Evolutionary conservation across 495 filamentous ascomycete genomes (phyloP), one percentile per base, ranked within the genome.

Genomic region (Aspergillus cavernicola): DNA sequence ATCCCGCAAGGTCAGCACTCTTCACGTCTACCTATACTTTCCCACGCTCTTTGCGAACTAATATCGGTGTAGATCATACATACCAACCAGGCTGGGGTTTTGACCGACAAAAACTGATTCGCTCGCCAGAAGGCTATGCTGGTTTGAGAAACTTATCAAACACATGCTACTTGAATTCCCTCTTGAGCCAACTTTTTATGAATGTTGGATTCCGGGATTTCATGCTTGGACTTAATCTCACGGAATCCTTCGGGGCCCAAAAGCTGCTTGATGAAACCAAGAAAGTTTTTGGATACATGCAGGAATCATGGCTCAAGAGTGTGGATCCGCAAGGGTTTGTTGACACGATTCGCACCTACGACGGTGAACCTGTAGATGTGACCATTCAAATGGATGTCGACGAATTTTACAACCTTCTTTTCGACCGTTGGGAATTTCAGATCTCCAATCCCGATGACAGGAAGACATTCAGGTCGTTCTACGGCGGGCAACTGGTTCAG

Each of bases 161-260:
- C 63, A 97, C 93, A 6, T 99, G 93, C 72, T 99, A 99, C 64
- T 77, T 97, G 67, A 97, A 97, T 69, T 97, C 93, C 0, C 76
- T 99, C 4, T 81, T 97, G 55, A 93, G 90, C 2, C 95, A 97
- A 63, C 84, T 99, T 1, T 99, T 95, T 74, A 97, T 97, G 92
- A 97, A 99, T 62, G 68, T 88, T 31, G 79, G 81, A 22, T 97
- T 99, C 59, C 83, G 93, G 11, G 79, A 83, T 29, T 96, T 97
- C 68, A 88, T 97, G 59, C 75, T 97, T 32, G 71, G 79, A 38
- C 75, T 87, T 10, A 72, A 80, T 12, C 64, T 82, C 10, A 62
- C 72, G 7, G 83, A 89, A 49, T 65, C 67, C 0, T 57, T 72
- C 1, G 66, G 68, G 7, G 75, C 81, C 9, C 90, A 96, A 57